Conservation (phyloP, 1,284 basidiomycete species). For the Trichosporon sp. region DNA sequence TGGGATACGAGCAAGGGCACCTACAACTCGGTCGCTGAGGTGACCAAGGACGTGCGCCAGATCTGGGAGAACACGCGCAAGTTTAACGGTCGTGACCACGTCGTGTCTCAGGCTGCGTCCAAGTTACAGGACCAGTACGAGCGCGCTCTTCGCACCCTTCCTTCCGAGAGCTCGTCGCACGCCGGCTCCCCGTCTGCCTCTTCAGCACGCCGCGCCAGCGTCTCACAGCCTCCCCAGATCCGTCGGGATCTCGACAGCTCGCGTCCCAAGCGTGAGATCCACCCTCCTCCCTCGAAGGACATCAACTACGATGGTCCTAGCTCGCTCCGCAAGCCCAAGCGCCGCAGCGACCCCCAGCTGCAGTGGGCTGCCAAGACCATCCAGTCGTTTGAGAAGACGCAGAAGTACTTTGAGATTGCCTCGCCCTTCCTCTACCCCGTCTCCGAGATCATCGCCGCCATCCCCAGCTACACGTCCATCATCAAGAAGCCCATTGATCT, state of each 20-base stretch:
- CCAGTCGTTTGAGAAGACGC: constrained; percentile 65
- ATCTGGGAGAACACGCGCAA: constrained; percentile 83
- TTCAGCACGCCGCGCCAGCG: constrained; percentile 29
- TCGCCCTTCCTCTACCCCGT: constrained; percentile 90
- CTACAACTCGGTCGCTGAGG: constrained; percentile 68
- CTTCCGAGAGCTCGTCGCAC: constrained; percentile 53
- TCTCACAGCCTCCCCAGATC: constrained; percentile 43
- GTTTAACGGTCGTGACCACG: constrained; percentile 90
- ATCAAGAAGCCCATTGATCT: constrained; percentile 95
- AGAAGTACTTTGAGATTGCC: constrained; percentile 67
- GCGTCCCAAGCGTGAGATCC: constrained; percentile 95
- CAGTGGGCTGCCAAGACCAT: constrained; percentile 68
- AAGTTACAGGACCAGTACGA: constrained; percentile 80
- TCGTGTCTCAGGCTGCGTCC: constrained; percentile 70
- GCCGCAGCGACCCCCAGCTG: constrained; percentile 72
- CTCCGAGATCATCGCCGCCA: constrained; percentile 59
- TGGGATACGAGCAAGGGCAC: constrained; percentile 57
- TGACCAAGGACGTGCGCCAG: constrained; percentile 71
- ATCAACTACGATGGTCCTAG: constrained; percentile 67
- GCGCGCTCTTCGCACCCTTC: constrained; percentile 72
- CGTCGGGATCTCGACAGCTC: constrained; percentile 53
- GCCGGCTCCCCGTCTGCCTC: constrained; percentile 21
- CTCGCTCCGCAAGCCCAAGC: constrained; percentile 51
- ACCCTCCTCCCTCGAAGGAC: constrained; percentile 89
- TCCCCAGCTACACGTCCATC: constrained; percentile 79